Evolutionary conservation across 2,329 filamentous ascomycete species (phyloP), one percentile per base, ranked within the genome.

Genomic region (Xylariaceae sp.): DNA sequence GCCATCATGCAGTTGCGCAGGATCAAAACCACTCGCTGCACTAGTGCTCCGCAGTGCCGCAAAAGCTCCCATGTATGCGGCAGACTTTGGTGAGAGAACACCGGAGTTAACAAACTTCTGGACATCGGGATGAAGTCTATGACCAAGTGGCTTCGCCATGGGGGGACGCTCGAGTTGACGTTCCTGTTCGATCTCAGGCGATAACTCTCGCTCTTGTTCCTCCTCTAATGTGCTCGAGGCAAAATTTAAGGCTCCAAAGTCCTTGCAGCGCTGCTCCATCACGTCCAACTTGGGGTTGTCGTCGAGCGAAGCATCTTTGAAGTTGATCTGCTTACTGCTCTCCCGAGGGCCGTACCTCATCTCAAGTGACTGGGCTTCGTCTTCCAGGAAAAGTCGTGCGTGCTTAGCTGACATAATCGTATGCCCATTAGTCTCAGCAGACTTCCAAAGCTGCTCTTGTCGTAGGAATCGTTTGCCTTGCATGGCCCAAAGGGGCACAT

Each of bases 131-230:
- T 52, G 41, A 19, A 54, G 3, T 9, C 9, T 38, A 5, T 49
- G 49, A 4, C 9, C 9, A 5, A n/a, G 15, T 12, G 49, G 42
- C 0, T 18, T 1, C 7, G 32, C 44, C 11, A 17, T 9, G 1
- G 36, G 14, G 43, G 46, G 52, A 18, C 49, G 36, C n/a, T 52
- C 39, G 27, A 52, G 45, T 19, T 60, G 39, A 1, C 74, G 68
- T 57, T 89, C 81, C 22, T 76, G 66, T 55, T 89, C 81, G 1
- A 80, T 74, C 52, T 90, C 85, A 0, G 81, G 82, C 0, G 80
- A 72, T 0, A 89, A 68, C 53, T 89, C 86, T 0, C 85, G 73
- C 59, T 89, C 85, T 55, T 89, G 83, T 49, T 89, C 86, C 57
- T 88, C 83, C 2, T 79, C 68, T 0, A 87, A 64, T 0, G 67